Evolutionary conservation across 306 rosid species (phyloP).

Genomic region (Lathyrus tuberosus): DNA sequence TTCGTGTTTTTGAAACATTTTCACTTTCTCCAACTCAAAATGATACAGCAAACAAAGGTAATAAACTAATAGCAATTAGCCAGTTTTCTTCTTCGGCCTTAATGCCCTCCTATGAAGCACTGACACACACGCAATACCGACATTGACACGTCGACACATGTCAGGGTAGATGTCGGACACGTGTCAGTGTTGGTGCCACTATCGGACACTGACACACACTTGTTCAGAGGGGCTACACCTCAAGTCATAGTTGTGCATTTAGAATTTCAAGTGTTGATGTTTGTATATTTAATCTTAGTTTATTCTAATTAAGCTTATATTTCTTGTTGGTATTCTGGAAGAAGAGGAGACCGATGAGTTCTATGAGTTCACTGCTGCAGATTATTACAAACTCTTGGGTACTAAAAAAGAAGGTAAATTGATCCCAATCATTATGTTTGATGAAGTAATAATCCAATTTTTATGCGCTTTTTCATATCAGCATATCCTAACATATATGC

Average conservation of each 20-base stretch:
- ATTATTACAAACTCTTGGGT: constrained; percentile 64
- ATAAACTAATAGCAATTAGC: constrained; percentile 37
- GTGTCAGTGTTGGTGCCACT: too few relatives aligned
- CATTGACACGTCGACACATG: too few relatives aligned
- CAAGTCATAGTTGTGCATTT: background rate
- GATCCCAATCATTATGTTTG: background rate
- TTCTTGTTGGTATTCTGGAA: constrained; percentile 33
- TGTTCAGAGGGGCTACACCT: too few relatives aligned
- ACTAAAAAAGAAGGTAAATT: constrained; percentile 72
- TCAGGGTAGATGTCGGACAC: too few relatives aligned
- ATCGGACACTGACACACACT: too few relatives aligned
- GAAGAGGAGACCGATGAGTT: constrained; percentile 70
- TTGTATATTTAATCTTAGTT: constrained; percentile 3
- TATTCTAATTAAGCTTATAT: constrained; percentile 6
- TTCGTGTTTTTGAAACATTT: constrained; percentile 68
- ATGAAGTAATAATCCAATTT: background rate
- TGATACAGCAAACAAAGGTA: constrained; percentile 53
- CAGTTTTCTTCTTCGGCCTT: background rate
- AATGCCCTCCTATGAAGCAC: background rate
- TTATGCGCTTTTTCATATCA: background rate
- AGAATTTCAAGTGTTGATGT: background rate
- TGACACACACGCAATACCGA: too few relatives aligned
- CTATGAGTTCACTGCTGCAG: constrained; percentile 81
- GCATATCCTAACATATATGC: background rate
- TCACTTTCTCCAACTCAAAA: constrained; percentile 53